Conservation (phyloP, 345 rosid genomes). For the Trapa bicornis region DNA sequence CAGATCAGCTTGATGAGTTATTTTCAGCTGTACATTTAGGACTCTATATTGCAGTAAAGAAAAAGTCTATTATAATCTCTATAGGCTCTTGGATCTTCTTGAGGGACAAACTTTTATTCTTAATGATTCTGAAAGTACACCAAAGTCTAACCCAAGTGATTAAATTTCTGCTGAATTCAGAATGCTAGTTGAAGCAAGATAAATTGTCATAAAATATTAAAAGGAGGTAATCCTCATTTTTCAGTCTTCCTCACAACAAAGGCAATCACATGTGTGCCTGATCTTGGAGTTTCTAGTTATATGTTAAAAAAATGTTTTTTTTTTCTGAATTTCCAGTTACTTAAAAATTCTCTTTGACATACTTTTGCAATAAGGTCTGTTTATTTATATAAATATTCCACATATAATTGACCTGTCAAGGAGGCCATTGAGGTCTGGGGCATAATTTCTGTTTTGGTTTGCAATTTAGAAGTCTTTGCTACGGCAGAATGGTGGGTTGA, state of each 20-base stretch:
- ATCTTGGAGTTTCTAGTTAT: neutral
- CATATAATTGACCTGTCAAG: neutral
- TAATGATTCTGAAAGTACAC: neutral
- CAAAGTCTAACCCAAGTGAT: neutral
- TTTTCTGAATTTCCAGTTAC: neutral
- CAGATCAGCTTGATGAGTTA: neutral
- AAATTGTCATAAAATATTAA: neutral
- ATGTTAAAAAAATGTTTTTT: neutral
- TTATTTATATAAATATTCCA: neutral
- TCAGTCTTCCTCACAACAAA: neutral
- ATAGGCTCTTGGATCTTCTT: neutral
- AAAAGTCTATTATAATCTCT: neutral
- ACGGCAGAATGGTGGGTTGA: neutral
- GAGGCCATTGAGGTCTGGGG: neutral
- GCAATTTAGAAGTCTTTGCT: neutral
- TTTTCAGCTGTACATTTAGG: neutral
- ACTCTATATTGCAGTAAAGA: neutral
- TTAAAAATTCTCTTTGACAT: neutral
- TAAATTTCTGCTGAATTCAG: neutral
- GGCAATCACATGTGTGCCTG: neutral
- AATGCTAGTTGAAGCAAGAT: neutral
- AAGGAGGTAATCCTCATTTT: neutral
- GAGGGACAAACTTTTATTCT: neutral
- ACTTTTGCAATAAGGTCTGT: neutral
- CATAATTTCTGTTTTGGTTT: neutral